Evolutionary conservation across 257 asterid genomes (phyloP).

Genomic region (Phtheirospermum japonicum): DNA sequence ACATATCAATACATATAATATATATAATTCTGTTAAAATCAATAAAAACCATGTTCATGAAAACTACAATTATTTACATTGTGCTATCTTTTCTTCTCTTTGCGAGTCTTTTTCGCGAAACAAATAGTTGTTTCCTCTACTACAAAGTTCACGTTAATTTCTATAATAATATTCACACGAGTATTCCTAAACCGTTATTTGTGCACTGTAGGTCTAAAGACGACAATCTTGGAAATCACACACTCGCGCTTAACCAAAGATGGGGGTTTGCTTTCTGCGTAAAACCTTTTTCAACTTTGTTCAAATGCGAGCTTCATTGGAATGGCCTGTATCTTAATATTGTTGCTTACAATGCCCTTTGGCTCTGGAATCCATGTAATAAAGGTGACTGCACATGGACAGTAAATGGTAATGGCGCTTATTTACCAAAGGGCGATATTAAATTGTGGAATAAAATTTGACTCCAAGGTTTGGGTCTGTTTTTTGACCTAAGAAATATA

Average conservation of each 20-base stretch:
- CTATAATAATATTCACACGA: background rate
- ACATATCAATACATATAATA: too few species aligned
- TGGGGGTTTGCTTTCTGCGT: background rate
- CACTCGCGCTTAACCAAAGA: background rate
- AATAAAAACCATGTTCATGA: too few species aligned
- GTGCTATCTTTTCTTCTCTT: too few species aligned
- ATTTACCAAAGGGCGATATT: background rate
- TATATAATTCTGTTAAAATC: too few species aligned
- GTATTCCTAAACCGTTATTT: background rate
- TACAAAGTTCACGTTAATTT: background rate
- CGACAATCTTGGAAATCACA: background rate
- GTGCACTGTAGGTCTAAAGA: background rate
- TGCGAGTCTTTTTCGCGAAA: background rate
- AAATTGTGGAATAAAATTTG: background rate
- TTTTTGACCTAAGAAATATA: too few species aligned
- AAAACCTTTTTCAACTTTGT: background rate
- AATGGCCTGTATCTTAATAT: background rate
- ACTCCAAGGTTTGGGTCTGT: too few species aligned
- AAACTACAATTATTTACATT: too few species aligned
- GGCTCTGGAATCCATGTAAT: background rate
- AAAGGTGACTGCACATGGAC: background rate
- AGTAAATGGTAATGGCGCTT: background rate
- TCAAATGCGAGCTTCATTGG: background rate
- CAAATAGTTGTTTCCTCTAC: background rate
- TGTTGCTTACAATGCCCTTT: background rate